These are phyloP conservation scores for Periconia sp. DNA, from an alignment of 2,329 filamentous ascomycete genomes.

Conservation along the genomic window DNA sequence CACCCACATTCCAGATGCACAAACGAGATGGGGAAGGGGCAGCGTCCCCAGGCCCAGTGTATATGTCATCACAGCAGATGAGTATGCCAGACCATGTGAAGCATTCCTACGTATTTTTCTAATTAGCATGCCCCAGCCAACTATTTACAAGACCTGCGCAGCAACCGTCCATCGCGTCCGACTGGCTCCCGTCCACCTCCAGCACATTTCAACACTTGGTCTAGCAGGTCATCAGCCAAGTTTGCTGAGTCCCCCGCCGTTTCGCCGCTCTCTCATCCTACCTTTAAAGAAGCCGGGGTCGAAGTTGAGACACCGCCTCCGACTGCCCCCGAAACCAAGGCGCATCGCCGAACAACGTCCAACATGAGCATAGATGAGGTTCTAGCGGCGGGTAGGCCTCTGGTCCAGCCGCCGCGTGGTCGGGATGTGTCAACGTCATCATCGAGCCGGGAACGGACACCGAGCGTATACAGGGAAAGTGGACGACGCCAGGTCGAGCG, in stretches of 20 bases:
- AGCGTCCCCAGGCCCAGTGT: constrained; percentile 42
- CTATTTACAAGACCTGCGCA: constrained; percentile 74
- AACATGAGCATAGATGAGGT: constrained; percentile 37
- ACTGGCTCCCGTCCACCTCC: constrained; percentile 73
- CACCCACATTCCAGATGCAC: constrained; percentile 36
- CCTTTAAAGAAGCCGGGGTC: constrained; percentile 29
- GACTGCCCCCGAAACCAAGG: constrained; percentile 26
- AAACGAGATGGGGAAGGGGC: constrained; percentile 42
- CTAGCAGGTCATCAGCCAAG: constrained; percentile 31
- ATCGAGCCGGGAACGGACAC: constrained; percentile 55
- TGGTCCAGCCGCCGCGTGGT: constrained; percentile 45
- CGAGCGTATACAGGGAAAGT: constrained; percentile 73
- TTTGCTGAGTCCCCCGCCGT: constrained; percentile 32
- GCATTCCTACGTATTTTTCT: constrained; percentile 19
- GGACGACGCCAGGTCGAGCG: constrained; percentile 81
- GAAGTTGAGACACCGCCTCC: constrained; percentile 27
- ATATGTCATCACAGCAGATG: constrained; percentile 47
- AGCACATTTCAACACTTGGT: constrained; percentile 51
- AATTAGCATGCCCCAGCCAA: constrained; percentile 58
- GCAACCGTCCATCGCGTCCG: constrained; percentile 70
- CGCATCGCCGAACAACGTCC: constrained; percentile 37
- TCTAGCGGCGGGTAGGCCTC: constrained; percentile 35
- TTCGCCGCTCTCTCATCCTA: constrained; percentile 29
- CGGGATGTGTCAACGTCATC: constrained; percentile 50
- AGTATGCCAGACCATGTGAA: constrained; percentile 28